Evolutionary conservation across 2,329 filamentous ascomycete species (phyloP).

Genomic region (Pseudogymnoascus sp.): DNA sequence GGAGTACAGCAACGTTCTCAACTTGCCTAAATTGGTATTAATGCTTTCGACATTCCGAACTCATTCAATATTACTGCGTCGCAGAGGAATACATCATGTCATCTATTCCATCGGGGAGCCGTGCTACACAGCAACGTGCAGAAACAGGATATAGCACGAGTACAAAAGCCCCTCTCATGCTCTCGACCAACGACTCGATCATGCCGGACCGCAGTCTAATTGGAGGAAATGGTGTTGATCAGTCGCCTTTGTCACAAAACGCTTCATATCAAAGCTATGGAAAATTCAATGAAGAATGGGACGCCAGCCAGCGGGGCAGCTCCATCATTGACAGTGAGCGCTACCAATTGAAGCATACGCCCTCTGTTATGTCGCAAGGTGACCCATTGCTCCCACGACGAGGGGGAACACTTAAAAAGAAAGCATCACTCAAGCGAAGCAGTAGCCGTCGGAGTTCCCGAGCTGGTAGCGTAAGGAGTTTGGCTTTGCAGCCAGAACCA

Average conservation of each 20-base stretch:
- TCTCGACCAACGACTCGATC: constrained; percentile 2
- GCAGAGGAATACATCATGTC: constrained; percentile 3
- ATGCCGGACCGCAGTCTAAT: not conserved
- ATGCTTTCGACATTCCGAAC: not conserved
- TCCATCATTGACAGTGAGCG: constrained; percentile 48
- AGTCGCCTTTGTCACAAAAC: constrained; percentile 21
- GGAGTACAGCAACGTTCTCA: not conserved
- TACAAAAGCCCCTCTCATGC: not conserved
- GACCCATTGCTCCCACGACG: constrained; percentile 33
- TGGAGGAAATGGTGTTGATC: constrained; percentile 15
- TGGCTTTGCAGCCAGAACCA: constrained; percentile 59
- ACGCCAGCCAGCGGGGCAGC: constrained; percentile 57
- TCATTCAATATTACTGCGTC: constrained; percentile 1
- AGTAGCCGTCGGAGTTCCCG: constrained; percentile 72
- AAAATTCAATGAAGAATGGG: constrained; percentile 63
- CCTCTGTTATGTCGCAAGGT: constrained; percentile 37
- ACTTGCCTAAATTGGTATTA: not conserved
- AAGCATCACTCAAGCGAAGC: constrained; percentile 69
- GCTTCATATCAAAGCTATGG: constrained; percentile 27
- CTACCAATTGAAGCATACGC: constrained; percentile 17
- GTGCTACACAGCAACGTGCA: not conserved
- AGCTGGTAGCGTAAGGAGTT: constrained; percentile 77
- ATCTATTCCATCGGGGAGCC: not conserved
- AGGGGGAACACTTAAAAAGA: constrained; percentile 81
- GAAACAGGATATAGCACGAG: not conserved